Base-by-base conservation (phyloP, 176 grass and related monocot genomes). In the Dactylis glomerata region DNA sequence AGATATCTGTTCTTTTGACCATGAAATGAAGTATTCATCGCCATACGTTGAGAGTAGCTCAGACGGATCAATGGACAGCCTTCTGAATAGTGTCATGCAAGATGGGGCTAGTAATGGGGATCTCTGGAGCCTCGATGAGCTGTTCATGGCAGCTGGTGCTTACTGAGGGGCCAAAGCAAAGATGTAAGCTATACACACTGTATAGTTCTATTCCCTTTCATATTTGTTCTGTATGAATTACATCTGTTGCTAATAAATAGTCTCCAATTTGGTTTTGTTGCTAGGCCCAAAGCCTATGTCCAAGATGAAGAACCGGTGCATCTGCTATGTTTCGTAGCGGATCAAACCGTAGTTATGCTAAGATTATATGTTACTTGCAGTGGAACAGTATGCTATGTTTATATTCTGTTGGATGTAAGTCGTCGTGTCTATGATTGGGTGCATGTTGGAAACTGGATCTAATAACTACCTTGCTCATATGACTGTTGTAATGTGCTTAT, bases 111-210 rank as follows among this genome's bases (percentile, higher is more conserved):
- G 26, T 26, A 85, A 14, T 6, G 83, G 73, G 36, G 81, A 81
- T 42, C 46, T 91, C 42, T 93, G 92, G 92, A 77, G 82, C 86
- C 86, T 93, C 2, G 92, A 88, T 52, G 92, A 93, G 82, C 88
- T 93, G 42, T 76, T 90, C n/a, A 70, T 88, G 69, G 88, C 83
- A 66, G 88, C 88, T 42, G 77, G 75, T 65, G 59, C 83, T 52
- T 93, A 91, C 20, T 91, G 86, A 93, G 68, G 82, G 28, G 49
- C 26, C 30, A 52, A 58, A 76, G 61, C 19, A 28, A 64, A 83
- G n/a, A 77, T 68, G 75, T 78, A 68, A 83, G 76, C 36, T 33
- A 67, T 58, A 17, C 15, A 58, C 72, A 50, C 76, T 50, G 47
- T 1, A 23, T 70, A 37, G 17, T 83, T 36, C 74, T 13, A 38